These are phyloP conservation scores for Acrocalymma vagum DNA, from an alignment of 2,329 filamentous ascomycete species.

Conservation along the genomic window DNA sequence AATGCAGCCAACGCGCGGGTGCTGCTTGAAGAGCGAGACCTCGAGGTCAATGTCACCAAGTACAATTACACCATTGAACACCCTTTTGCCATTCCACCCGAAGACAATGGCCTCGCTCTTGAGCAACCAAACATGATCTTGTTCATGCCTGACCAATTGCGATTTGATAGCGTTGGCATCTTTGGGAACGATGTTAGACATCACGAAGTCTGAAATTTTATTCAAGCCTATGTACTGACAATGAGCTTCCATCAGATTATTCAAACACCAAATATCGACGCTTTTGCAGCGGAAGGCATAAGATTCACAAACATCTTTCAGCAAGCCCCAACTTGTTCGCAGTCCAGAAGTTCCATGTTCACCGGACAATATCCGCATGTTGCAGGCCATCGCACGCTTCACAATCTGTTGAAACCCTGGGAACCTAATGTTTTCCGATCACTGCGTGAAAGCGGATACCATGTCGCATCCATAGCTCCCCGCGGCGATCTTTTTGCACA, in stretches of 20 bases:
- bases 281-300: conserved; percentile 47
- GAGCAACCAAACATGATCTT: conserved; percentile 47
- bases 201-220: background rate
- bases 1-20: too few relatives aligned
- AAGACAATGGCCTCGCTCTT: background rate
- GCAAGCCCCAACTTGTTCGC: conserved; percentile 57
- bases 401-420: conserved; percentile 59
- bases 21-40: background rate
- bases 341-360: conserved; percentile 58
- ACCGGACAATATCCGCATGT: conserved; percentile 58
- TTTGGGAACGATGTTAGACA: conserved; percentile 19
- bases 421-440: conserved; percentile 57
- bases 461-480: conserved; percentile 56
- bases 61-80: background rate
- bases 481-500: conserved; percentile 54
- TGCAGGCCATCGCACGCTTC: conserved; percentile 54
- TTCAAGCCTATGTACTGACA: too few relatives aligned
- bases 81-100: background rate
- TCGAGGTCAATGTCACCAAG: background rate
- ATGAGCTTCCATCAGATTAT: conserved; percentile 27
- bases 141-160: conserved; percentile 60
- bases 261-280: conserved; percentile 55
- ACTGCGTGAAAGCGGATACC: conserved; percentile 56
- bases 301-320: conserved; percentile 57
- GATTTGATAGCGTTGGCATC: conserved; percentile 54